Evolutionary conservation across 257 asterid genomes (phyloP), one percentile per base, ranked within the genome.

Genomic region (Solanum acaule): DNA sequence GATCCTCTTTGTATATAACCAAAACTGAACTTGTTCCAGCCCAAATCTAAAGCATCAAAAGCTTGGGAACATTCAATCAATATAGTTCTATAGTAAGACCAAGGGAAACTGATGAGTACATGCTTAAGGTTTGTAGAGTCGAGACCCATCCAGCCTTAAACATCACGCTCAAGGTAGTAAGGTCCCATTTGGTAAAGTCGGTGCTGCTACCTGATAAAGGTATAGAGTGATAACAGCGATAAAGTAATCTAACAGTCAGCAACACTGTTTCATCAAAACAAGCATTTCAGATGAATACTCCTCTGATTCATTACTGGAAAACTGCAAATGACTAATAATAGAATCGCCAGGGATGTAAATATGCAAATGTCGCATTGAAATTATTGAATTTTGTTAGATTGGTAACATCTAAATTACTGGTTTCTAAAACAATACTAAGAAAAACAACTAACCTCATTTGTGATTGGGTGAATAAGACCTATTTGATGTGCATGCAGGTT

Each of bases 401-500:
- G 29, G 83, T 75, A 22, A 37, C 33, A 75, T 75, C 31, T 35
- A 35, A 75, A 82, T 46, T 82, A 49, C 44, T 46, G 38, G 71
- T 83, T 46, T 52, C 33, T 73, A 42, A 44, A 27, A 68, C 67
- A 42, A 68, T 20, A 85, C 44, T 82, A 22, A 23, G 61, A 49
- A 27, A 72, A 49, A 31, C 86, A 82, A 82, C 92, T 44, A 88
- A 95, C 99, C 98, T 94, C 95, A 68, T 89, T 89, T 29, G 93
- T 89, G 35, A 89, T 92, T 31, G 99, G 99, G 91, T 96, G 99
- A 77, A 91, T 61, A 88, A 97, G 93, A 87, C 87, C 88, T 67
- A 94, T 76, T 61, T 73, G 94, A 90, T 97, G 99, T 20, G 99
- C 99, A 84, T 97, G 99, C 92, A 97, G 89, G 90, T 95, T 94